A percentile compares a stretch with the other conserved stretches of the same genome.
These are phyloP conservation scores for Termitomyces heimii DNA, from an alignment of 768 basidiomycete genomes.

Conservation along the genomic window DNA sequence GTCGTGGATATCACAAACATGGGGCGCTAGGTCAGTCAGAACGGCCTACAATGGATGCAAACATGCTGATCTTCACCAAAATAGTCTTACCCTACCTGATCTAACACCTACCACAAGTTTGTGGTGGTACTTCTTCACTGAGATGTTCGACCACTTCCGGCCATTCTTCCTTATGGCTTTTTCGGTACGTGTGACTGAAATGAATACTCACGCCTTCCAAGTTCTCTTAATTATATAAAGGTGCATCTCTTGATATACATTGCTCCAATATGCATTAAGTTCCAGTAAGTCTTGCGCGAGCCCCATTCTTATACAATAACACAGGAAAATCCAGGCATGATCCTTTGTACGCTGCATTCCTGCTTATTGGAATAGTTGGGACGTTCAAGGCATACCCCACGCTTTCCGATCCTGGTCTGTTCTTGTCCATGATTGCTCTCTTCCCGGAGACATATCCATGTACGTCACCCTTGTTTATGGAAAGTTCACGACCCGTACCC, in stretches of 20 bases:
- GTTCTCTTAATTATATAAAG: constrained; percentile 25
- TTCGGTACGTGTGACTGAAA: constrained; percentile 46
- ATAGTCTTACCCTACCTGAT: constrained; percentile 77
- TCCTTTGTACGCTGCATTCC: constrained; percentile 70
- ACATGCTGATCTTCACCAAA: constrained; percentile 3
- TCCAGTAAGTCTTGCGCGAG: constrained; percentile 47
- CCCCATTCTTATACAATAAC: not conserved
- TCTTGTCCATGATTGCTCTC: constrained; percentile 71
- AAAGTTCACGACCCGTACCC: not conserved
- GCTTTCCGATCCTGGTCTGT: constrained; percentile 83
- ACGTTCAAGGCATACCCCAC: constrained; percentile 92
- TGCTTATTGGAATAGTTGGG: constrained; percentile 71
- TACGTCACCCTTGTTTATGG: constrained; percentile 32
- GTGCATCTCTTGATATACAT: constrained; percentile 81
- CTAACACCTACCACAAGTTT: constrained; percentile 91
- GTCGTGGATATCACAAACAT: constrained; percentile 72
- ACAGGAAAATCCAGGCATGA: constrained; percentile 54
- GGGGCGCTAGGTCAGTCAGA: constrained; percentile 72
- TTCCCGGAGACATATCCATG: constrained; percentile 84
- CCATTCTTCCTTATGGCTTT: constrained; percentile 95
- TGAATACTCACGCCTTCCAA: not conserved
- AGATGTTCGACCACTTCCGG: constrained; percentile 98
- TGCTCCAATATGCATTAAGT: constrained; percentile 81
- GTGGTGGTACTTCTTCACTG: constrained; percentile 99
- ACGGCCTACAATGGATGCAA: not conserved